Percentiles rank a stretch among this genome's conserved stretches.
Evolutionary conservation across 148 eudicot genomes (phyloP).

Genomic region (Agrostemma githago): DNA sequence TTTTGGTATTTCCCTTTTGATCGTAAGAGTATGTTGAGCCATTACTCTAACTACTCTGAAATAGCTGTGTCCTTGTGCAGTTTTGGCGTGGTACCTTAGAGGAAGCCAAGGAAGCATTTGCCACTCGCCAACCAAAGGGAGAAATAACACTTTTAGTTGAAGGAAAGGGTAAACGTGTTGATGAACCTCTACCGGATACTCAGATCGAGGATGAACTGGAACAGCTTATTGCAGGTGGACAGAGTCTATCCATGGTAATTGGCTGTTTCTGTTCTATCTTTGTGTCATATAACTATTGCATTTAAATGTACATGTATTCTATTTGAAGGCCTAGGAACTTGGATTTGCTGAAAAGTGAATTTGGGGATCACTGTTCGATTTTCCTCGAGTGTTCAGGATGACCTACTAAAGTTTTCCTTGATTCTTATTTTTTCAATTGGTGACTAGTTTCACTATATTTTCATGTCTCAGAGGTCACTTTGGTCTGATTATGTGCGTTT

Average conservation of each 20-base stretch:
- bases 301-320: background rate
- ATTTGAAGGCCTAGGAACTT: background rate
- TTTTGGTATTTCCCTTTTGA: background rate
- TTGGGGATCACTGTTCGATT: constrained; percentile 1
- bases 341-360: background rate
- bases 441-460: background rate
- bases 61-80: constrained; percentile 31
- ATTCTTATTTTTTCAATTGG: background rate
- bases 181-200: constrained; percentile 60
- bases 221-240: constrained; percentile 69
- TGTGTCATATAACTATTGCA: constrained; percentile 7
- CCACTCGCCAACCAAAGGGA: constrained; percentile 67
- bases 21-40: background rate
- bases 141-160: constrained; percentile 91
- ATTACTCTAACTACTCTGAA: background rate
- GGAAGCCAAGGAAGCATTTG: constrained; percentile 65
- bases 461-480: background rate
- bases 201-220: constrained; percentile 65
- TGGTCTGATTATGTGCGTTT: background rate
- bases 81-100: constrained; percentile 91
- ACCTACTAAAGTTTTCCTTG: background rate
- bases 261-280: background rate
- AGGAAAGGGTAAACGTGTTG: constrained; percentile 42
- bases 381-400: background rate
- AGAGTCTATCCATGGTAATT: constrained; percentile 75